These are phyloP conservation scores for Penicillium ochrochloron DNA, from an alignment of 495 filamentous ascomycete genomes.

Conservation along the genomic window DNA sequence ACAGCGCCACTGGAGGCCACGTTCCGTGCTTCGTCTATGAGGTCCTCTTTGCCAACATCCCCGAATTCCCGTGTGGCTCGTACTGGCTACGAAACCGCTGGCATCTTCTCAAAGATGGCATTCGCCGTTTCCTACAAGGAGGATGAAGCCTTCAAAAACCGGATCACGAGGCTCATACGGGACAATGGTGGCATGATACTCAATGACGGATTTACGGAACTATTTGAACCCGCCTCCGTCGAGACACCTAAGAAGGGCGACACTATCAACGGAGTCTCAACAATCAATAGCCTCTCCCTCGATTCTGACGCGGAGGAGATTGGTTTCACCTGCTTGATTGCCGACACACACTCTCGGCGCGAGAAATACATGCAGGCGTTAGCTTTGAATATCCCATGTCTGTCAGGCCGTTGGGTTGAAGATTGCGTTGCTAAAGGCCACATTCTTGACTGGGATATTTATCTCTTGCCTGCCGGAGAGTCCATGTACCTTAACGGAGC, in stretches of 20 bases:
- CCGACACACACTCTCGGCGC: conserved; percentile 84
- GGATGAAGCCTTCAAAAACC: conserved; percentile 56
- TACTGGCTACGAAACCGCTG: conserved; percentile 36
- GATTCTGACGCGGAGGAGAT: conserved; percentile 54
- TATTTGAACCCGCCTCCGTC: conserved; percentile 65
- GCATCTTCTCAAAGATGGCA: conserved; percentile 74
- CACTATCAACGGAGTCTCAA: conserved; percentile 11
- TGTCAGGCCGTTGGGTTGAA: conserved; percentile 78
- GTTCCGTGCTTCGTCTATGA: conserved; percentile 47
- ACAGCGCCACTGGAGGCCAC: conserved; percentile 27
- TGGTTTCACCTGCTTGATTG: conserved; percentile 84
- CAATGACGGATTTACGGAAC: conserved; percentile 76
- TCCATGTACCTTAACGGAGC: conserved; percentile 76
- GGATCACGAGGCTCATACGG: conserved; percentile 53
- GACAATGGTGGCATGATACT: conserved; percentile 75
- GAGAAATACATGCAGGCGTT: conserved; percentile 96
- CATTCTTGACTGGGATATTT: conserved; percentile 75
- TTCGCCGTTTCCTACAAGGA: conserved; percentile 77
- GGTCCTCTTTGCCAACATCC: conserved; percentile 46
- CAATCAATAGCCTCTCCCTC: conserved; percentile 46
- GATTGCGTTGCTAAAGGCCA: conserved; percentile 65
- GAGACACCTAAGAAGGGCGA: conserved; percentile 36
- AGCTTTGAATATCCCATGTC: conserved; percentile 84
- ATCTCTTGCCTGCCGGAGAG: conserved; percentile 85
- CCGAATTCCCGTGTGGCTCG: conserved; percentile 49